Evolutionary conservation across 768 basidiomycete species (phyloP).

Genomic region (Rhizopogon vinicolor): DNA sequence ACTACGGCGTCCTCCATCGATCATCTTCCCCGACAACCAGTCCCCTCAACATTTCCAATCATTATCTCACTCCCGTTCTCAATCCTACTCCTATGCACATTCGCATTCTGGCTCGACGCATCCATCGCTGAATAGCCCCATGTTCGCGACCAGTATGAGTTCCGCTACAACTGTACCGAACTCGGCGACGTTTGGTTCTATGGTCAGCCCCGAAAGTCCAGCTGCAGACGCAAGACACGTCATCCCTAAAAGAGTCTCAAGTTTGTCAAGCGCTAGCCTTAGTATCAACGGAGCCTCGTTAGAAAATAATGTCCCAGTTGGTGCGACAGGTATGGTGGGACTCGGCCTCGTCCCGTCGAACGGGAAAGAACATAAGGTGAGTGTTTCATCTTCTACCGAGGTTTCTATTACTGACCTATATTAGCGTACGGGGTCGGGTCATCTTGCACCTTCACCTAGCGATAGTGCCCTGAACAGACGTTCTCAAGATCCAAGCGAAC

Average conservation of each 20-base stretch:
- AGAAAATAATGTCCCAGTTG: not conserved
- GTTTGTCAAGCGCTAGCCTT: conserved; percentile 21
- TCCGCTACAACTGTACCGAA: conserved; percentile 16
- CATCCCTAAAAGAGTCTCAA: conserved; percentile 19
- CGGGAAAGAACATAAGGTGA: not conserved
- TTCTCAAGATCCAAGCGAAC: conserved; percentile 31
- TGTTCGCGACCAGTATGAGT: conserved; percentile 25
- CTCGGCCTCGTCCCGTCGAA: conserved; percentile 16
- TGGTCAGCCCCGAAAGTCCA: conserved; percentile 30
- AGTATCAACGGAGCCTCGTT: conserved; percentile 18
- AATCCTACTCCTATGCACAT: conserved; percentile 27
- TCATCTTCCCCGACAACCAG: conserved; percentile 48
- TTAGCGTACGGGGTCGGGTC: conserved; percentile 45
- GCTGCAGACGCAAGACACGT: conserved; percentile 13
- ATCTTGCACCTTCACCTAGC: conserved; percentile 55
- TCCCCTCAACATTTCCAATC: conserved; percentile 31
- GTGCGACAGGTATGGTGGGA: conserved; percentile 8
- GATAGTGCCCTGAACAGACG: conserved; percentile 46
- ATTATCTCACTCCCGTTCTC: conserved; percentile 20
- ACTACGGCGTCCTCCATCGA: conserved; percentile 67
- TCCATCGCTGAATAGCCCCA: conserved; percentile 41
- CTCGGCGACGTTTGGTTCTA: conserved; percentile 17
- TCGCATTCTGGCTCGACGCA: conserved; percentile 36
- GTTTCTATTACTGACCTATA: not conserved
- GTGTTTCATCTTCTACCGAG: not conserved